Conservation (phyloP, 2,329 filamentous ascomycete species). For the Coniochaeta hoffmannii region DNA sequence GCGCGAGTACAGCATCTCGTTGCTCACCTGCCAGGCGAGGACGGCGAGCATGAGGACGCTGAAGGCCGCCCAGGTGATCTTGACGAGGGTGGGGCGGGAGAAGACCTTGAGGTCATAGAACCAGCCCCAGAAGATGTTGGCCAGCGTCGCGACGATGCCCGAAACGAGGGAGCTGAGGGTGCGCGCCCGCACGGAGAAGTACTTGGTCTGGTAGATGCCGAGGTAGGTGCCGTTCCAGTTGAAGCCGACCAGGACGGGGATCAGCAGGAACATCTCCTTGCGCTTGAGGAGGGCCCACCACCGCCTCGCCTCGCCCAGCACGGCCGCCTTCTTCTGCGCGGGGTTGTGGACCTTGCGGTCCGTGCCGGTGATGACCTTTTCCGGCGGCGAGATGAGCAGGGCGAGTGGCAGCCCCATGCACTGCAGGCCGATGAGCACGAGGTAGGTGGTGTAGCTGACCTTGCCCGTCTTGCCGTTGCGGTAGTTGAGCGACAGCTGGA, state of each 20-base stretch:
- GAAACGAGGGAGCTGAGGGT: slow-evolving; percentile 37
- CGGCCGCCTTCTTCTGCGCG: slow-evolving; percentile 26
- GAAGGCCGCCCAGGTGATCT: slow-evolving; percentile 32
- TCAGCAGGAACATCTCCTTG: slow-evolving; percentile 37
- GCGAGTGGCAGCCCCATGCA: slow-evolving; percentile 35
- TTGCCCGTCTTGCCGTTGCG: slow-evolving; percentile 33
- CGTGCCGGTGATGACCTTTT: slow-evolving; percentile 34
- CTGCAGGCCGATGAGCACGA: slow-evolving; percentile 34
- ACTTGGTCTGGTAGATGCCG: slow-evolving; percentile 43
- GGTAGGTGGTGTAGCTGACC: slow-evolving; percentile 33
- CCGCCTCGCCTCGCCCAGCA: slow-evolving; percentile 27
- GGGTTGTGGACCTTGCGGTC: slow-evolving; percentile 20
- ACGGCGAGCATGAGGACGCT: slow-evolving; percentile 31
- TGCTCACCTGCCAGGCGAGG: slow-evolving; percentile 40
- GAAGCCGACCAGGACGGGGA: slow-evolving; percentile 41
- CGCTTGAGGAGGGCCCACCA: slow-evolving; percentile 29
- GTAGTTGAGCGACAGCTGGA: slow-evolving; percentile 41
- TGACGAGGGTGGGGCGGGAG: slow-evolving; percentile 32
- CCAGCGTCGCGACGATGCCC: slow-evolving; percentile 34
- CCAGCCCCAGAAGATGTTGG: slow-evolving; percentile 42
- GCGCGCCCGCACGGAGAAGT: slow-evolving; percentile 42
- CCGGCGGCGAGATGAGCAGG: slow-evolving; percentile 34
- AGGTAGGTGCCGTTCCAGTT: slow-evolving; percentile 44
- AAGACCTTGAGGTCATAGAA: slow-evolving; percentile 36
- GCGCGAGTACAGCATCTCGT: slow-evolving; percentile 35